phyloP scores from a whole-genome alignment of 768 basidiomycete species.

The Leccinum subgranulosum region DNA sequence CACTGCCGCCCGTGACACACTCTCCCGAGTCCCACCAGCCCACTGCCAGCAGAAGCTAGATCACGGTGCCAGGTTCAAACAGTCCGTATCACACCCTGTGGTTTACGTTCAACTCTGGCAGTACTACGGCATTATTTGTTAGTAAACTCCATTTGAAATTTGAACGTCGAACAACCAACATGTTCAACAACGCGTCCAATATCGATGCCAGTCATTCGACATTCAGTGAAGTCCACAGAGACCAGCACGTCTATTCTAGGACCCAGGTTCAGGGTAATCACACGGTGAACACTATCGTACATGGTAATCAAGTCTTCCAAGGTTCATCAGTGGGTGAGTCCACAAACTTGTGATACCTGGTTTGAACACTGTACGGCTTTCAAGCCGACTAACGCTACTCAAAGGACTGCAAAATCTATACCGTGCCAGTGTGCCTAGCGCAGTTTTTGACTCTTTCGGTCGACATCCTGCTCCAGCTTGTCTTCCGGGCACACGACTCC shows the following conservation, averaged over 20 bases:
- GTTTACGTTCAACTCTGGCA: too few relatives aligned
- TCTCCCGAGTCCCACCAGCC: too few relatives aligned
- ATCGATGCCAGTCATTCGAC: slow-evolving; percentile 20
- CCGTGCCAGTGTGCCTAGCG: slow-evolving; percentile 11
- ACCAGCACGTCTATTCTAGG: slow-evolving; percentile 11
- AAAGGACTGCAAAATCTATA: slow-evolving; percentile 15
- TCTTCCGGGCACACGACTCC: slow-evolving; percentile 19
- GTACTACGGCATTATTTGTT: too few relatives aligned
- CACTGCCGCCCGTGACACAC: too few relatives aligned
- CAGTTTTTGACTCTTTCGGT: slow-evolving; percentile 15
- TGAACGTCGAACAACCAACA: background rate
- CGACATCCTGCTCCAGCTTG: slow-evolving; percentile 19
- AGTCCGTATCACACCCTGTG: too few relatives aligned
- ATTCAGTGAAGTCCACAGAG: slow-evolving; percentile 19
- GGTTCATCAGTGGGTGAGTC: slow-evolving; percentile 7
- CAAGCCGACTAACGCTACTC: background rate
- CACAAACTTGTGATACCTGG: background rate
- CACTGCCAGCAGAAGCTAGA: too few relatives aligned
- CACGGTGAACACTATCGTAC: slow-evolving; percentile 14
- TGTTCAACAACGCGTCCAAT: slow-evolving; percentile 20
- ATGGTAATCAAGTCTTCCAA: slow-evolving; percentile 20
- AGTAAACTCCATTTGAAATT: too few relatives aligned
- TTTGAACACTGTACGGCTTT: background rate
- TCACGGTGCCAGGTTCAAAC: too few relatives aligned
- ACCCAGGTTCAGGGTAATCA: slow-evolving; percentile 11